Percentiles rank a stretch among this genome's conserved stretches.
phyloP scores from a whole-genome alignment of 352 stramenopile genomes.

The Phytophthora citrophthora region DNA sequence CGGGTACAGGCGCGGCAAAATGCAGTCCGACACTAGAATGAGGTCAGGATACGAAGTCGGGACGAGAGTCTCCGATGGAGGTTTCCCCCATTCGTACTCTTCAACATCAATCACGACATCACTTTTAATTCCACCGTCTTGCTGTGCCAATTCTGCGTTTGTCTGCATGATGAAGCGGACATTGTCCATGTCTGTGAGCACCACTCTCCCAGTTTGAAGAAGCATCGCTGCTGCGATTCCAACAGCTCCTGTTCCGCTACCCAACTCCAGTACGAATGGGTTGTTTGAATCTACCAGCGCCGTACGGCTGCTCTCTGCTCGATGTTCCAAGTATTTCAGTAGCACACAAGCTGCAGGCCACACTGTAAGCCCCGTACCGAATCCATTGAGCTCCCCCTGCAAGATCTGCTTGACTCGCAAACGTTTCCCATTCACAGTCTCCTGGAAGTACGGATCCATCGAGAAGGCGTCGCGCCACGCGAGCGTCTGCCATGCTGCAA shows the following conservation, averaged over 20 bases:
- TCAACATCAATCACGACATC: slow-evolving; percentile 65
- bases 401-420: slow-evolving; percentile 78
- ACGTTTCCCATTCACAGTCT: slow-evolving; percentile 42
- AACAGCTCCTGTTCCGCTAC: slow-evolving; percentile 91
- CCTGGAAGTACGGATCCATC: slow-evolving; percentile 69
- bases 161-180: slow-evolving; percentile 90
- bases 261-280: slow-evolving; percentile 89
- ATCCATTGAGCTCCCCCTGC: slow-evolving; percentile 81
- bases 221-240: slow-evolving; percentile 91
- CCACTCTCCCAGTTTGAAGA: slow-evolving; percentile 69
- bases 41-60: slow-evolving; percentile 58
- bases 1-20: slow-evolving; percentile 96
- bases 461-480: slow-evolving; percentile 78
- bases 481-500: slow-evolving; percentile 69
- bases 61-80: slow-evolving; percentile 45
- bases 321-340: slow-evolving; percentile 81
- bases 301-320: slow-evolving; percentile 37
- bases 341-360: slow-evolving; percentile 86
- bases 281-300: slow-evolving; percentile 15
- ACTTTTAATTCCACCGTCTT: slow-evolving; percentile 30
- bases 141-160: slow-evolving; percentile 74
- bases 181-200: slow-evolving; percentile 91
- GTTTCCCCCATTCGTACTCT: slow-evolving; percentile 91
- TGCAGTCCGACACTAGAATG: slow-evolving; percentile 95
- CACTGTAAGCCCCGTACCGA: slow-evolving; percentile 82